phyloP scores from a whole-genome alignment of 2,329 filamentous ascomycete genomes.

The Ophiocordyceps camponoti-leonardi region DNA sequence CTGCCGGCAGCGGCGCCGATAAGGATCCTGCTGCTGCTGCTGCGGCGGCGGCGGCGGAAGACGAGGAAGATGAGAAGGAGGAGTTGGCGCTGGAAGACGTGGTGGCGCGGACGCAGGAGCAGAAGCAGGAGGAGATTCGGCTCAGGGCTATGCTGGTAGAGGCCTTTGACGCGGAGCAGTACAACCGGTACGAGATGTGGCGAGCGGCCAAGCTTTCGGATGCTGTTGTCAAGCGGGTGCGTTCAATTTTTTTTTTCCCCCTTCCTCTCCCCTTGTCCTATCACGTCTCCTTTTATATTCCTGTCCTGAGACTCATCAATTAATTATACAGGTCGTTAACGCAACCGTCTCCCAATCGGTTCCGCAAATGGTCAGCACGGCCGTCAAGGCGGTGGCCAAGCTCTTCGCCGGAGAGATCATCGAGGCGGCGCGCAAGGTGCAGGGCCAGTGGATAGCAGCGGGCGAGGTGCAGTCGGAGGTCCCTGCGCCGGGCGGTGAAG shows the following conservation, averaged over 20 bases:
- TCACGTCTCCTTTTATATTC: too few relatives aligned
- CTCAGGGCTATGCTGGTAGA: conserved; percentile 43
- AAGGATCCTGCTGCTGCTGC: conserved; percentile 21
- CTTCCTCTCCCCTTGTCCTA: neutral
- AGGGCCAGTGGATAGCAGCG: conserved; percentile 50
- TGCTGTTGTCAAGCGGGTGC: conserved; percentile 49
- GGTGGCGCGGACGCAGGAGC: conserved; percentile 46
- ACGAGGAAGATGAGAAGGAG: conserved; percentile 38
- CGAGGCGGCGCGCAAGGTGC: conserved; percentile 51
- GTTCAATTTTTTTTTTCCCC: conserved; percentile 7
- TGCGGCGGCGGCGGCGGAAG: conserved; percentile 21
- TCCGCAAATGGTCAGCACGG: conserved; percentile 53
- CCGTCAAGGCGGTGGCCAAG: conserved; percentile 62
- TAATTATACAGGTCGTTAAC: conserved; percentile 58
- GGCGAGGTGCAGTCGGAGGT: conserved; percentile 40
- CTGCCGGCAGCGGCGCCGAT: conserved; percentile 26
- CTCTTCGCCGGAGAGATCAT: conserved; percentile 63
- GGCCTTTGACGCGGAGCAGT: conserved; percentile 48
- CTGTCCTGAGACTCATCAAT: too few relatives aligned
- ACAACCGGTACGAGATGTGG: conserved; percentile 54
- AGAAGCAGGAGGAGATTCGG: conserved; percentile 44
- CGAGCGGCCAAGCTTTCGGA: conserved; percentile 51
- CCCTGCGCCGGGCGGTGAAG: conserved; percentile 24
- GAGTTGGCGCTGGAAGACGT: conserved; percentile 40
- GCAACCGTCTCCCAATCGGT: conserved; percentile 68